Evolutionary conservation across 176 grass and related monocot species (phyloP), one percentile per base, ranked within the genome.

Genomic region (Oryza rufipogon): DNA sequence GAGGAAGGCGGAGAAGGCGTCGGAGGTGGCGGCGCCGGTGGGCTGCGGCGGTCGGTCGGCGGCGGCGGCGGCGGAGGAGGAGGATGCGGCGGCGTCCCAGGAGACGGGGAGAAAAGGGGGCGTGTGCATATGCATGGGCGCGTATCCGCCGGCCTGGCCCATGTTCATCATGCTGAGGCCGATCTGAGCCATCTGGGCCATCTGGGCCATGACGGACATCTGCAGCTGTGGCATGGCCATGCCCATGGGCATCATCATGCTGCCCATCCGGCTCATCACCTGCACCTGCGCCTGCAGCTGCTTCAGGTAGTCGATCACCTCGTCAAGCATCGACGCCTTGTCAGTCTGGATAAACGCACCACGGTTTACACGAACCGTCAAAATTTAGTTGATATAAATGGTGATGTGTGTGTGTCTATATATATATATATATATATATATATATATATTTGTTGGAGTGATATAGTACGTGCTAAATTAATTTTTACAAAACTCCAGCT

Each of bases 301-400:
- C 91, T 96, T 99, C 90, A 99, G 82, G 88, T 99, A 90, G 60
- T 92, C 93, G 84, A 99, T 96, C 88, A 82, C 96, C 93, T 99
- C 96, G 70, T 94, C 96, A 38, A 99, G 89, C 93, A 99, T 96
- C 64, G 96, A 99, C 70, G 96, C 96, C 77, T 99, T 99, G 89
- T 96, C 96, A 7, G 89, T 92, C 96, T 99, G 73, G 13, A 4
- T 76, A 13, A 13, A 58, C 52, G 44, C 22, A 19, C 32, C 8
- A 11, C 33, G 32, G 11, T 71, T 16, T 28, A 28, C 28, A 26
- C 28, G 28, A 28, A 2, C 28, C 28, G 1, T 28, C 28, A 28
- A 28, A 28, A 2, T 28, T 28, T 28, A 28, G 28, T 28, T 28
- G 28, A 28, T 28, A 28, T 28, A 28, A 28, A 28, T 28, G 28